These are phyloP conservation scores for Starmerella bombi DNA, from an alignment of 805 yeast genomes.

Conservation along the genomic window DNA sequence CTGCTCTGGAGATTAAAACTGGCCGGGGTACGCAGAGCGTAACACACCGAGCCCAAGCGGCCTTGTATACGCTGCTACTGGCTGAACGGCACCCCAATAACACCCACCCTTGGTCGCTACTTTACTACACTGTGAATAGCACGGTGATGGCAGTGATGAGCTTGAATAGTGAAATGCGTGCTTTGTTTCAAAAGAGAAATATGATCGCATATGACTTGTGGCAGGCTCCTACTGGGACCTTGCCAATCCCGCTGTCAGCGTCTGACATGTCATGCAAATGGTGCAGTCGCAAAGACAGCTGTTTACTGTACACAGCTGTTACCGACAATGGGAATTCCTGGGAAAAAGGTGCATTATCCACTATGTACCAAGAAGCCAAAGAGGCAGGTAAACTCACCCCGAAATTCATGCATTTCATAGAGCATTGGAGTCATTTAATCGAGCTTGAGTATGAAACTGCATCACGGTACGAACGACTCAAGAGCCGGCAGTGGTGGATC, in stretches of 20 bases:
- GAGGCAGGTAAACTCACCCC: constrained; percentile 20
- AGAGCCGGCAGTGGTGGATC: constrained; percentile 27
- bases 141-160: constrained; percentile 44
- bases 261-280: constrained; percentile 29
- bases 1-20: constrained; percentile 85
- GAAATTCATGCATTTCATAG: constrained; percentile 42
- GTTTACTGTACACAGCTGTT: constrained; percentile 21
- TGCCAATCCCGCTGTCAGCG: constrained; percentile 12
- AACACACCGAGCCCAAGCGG: constrained; percentile 74
- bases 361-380: constrained; percentile 2
- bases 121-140: constrained; percentile 59
- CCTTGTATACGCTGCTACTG: constrained; percentile 64
- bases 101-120: constrained; percentile 47
- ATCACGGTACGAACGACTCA: constrained; percentile 41
- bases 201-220: constrained; percentile 46
- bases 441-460: constrained; percentile 65
- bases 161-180: constrained; percentile 43
- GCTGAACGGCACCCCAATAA: constrained; percentile 61
- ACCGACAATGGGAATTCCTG: constrained; percentile 8
- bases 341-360: constrained; percentile 1
- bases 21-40: constrained; percentile 45
- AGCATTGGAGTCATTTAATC: constrained; percentile 60
- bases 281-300: constrained; percentile 22
- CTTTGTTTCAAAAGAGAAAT: constrained; percentile 62
- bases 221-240: constrained; percentile 6